Base-by-base conservation (phyloP, 805 yeast genomes). In the Ogataea wickerhamii region DNA sequence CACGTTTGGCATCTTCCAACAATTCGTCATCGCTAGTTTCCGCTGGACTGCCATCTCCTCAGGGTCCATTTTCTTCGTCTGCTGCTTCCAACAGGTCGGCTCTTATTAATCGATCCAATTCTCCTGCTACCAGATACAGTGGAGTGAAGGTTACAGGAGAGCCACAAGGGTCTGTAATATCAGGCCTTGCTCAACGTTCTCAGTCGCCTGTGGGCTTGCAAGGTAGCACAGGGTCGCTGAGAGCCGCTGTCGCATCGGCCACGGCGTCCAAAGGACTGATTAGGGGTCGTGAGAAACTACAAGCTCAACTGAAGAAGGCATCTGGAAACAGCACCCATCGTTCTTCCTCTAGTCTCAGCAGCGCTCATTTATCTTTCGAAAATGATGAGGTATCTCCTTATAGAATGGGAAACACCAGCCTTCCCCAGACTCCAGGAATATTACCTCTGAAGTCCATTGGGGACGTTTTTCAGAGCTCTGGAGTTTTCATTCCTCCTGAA, bases 391-490 rank as follows among this genome's bases (percentile, higher is more conserved):
- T 34, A 2, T 25, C 31, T 28, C 23, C 14, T 5, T 32, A 25
- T 23, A 36, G 20, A 11, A 18, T 27, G 2, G 22, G 42, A 20
- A 36, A 40, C 17, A 18, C 34, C 8, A 34, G 27, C 8, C 25
- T 49, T 7, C 56, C 56, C 2, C 52, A 48, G 33, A 51, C 56
- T 5, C 56, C 56, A n/a, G 56, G 56, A 4, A 33, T 49, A 26
- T 26, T 51, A 6, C 56, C 56, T 10, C 32, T 50, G 3, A 44
- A 38, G 14, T 51, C 56, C 11, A 43, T 51, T 18, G 52, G 51
- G 10, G 53, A 49, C 19, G 45, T 46, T 13, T 47, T 49, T n/a
- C 53, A 49, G 4, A 44, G 43, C 20, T 18, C 34, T 13, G 24
- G 22, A 32, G 24, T 20, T 22, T 22, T 8, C 12, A 22, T 22